Conservation (phyloP, 345 rosid species). For the Bruguiera parviflora region DNA sequence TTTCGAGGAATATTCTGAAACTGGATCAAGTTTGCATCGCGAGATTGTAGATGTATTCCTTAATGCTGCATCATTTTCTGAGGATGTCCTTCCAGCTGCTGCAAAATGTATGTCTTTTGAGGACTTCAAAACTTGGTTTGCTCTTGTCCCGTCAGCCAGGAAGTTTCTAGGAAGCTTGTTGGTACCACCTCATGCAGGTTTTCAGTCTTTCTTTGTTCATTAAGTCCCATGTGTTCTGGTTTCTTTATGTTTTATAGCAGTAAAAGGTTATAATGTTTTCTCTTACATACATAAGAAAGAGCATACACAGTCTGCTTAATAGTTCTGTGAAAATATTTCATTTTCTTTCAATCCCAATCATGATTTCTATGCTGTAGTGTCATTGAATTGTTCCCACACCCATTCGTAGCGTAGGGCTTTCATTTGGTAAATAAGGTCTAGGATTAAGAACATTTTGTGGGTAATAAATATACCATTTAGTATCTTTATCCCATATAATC, state of each 20-base stretch:
- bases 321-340: no score
- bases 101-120: constrained; percentile 66
- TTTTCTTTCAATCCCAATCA: no score
- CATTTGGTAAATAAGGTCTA: no score
- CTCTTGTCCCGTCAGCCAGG: constrained; percentile 60
- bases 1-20: constrained; percentile 30
- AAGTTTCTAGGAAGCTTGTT: constrained; percentile 81
- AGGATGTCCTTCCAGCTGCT: constrained; percentile 31
- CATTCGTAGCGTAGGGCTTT: not conserved
- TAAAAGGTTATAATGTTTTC: no score
- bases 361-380: not conserved
- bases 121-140: constrained; percentile 74
- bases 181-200: constrained; percentile 64
- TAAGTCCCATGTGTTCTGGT: not conserved
- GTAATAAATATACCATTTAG: not conserved
- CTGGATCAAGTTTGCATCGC: constrained; percentile 31
- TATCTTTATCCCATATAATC: not conserved
- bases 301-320: no score
- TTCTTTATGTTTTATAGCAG: not conserved
- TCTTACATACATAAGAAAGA: no score
- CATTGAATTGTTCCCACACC: not conserved
- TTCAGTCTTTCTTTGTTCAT: constrained; percentile 13
- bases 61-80: constrained; percentile 56
- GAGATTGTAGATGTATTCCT: constrained; percentile 50
- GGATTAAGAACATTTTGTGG: not conserved